Evolutionary conservation across 148 eudicot species (phyloP).

Genomic region (Heliamphora exappendiculata): DNA sequence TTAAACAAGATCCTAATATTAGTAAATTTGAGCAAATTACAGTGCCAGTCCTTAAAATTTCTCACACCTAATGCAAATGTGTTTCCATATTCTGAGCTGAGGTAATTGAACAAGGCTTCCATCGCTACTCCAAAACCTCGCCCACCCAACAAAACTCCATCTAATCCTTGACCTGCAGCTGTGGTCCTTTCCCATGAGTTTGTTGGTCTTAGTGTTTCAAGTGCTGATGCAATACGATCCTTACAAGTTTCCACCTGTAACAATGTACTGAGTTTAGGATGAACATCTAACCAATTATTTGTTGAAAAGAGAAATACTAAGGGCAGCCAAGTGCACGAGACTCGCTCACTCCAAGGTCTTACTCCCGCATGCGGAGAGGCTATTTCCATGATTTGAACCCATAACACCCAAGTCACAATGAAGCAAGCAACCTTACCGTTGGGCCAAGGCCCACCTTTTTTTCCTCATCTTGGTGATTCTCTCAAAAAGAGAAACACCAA

Average conservation of each 20-base stretch:
- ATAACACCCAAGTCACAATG: too few relatives aligned
- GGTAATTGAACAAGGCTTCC: slow-evolving; percentile 83
- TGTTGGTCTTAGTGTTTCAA: slow-evolving; percentile 89
- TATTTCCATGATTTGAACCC: too few relatives aligned
- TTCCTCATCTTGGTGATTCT: too few relatives aligned
- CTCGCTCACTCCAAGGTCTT: too few relatives aligned
- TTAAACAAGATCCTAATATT: neutral
- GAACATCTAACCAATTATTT: neutral
- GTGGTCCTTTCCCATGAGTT: slow-evolving; percentile 90
- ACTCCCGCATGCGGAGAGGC: too few relatives aligned
- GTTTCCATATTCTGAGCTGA: slow-evolving; percentile 92
- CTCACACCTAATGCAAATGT: slow-evolving; percentile 81
- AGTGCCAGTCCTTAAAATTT: slow-evolving; percentile 2
- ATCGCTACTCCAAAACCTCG: slow-evolving; percentile 94
- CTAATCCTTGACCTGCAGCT: slow-evolving; percentile 74
- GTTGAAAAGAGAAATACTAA: slow-evolving; percentile 1
- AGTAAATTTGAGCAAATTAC: neutral
- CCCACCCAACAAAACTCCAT: slow-evolving; percentile 88
- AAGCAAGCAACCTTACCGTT: too few relatives aligned
- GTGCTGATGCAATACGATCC: slow-evolving; percentile 87
- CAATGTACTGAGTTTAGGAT: slow-evolving; percentile 13
- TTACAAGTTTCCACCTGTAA: slow-evolving; percentile 91
- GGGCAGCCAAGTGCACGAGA: neutral
- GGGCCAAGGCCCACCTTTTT: too few relatives aligned
- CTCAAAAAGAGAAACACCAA: too few relatives aligned